phyloP scores from a whole-genome alignment of 176 grass and related monocot genomes.

The Ensete ventricosum region DNA sequence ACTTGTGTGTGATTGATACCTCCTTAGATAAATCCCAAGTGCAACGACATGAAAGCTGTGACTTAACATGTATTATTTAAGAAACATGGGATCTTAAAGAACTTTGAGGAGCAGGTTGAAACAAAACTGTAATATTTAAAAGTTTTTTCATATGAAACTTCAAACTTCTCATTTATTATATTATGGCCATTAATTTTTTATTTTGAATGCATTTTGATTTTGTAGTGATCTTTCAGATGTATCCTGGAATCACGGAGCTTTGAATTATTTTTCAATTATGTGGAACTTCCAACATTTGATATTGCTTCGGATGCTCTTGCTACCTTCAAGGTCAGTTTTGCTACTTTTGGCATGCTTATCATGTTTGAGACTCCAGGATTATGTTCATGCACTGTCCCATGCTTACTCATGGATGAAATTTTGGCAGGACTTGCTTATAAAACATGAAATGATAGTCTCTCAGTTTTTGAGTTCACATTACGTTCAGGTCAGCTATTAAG shows the following conservation, averaged over 20 bases:
- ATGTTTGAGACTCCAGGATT: not conserved
- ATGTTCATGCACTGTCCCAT: not conserved
- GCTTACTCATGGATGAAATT: not conserved
- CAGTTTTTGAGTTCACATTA: slow-evolving; percentile 71
- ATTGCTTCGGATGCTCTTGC: slow-evolving; percentile 98
- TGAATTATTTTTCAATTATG: slow-evolving; percentile 95
- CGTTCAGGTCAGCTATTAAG: slow-evolving; percentile 47
- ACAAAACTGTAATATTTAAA: not conserved
- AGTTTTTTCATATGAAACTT: not conserved
- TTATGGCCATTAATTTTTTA: slow-evolving; percentile 7
- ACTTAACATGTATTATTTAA: not conserved
- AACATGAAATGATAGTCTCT: slow-evolving; percentile 72
- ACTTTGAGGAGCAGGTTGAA: not conserved
- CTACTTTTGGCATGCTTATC: not conserved
- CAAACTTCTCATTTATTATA: not conserved
- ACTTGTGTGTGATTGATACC: not conserved
- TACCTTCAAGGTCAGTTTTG: slow-evolving; percentile 84
- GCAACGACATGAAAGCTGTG: not conserved
- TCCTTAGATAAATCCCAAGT: not conserved
- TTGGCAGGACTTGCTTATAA: slow-evolving; percentile 92
- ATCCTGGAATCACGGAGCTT: slow-evolving; percentile 94
- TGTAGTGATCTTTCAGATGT: slow-evolving; percentile 99
- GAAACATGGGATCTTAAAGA: not conserved
- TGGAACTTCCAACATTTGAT: slow-evolving; percentile 96
- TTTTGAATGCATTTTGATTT: slow-evolving; percentile 76